A percentile compares a stretch with the other conserved stretches of the same genome.
Conservation (phyloP, 2,329 filamentous ascomycete species). For the Cladophialophora yegresii region DNA sequence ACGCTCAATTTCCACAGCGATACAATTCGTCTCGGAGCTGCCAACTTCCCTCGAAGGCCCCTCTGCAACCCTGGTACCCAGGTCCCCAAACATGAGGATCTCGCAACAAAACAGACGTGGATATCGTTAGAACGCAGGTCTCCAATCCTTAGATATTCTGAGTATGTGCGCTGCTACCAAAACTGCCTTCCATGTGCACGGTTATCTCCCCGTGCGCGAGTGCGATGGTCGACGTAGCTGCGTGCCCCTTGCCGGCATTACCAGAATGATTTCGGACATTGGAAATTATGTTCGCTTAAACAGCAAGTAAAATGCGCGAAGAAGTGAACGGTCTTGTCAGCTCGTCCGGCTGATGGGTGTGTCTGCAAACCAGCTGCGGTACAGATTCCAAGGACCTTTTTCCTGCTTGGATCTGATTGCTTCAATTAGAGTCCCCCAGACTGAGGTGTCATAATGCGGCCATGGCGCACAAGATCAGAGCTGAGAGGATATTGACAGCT, state of each 20-base stretch:
- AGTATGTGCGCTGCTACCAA: slow-evolving; percentile 5
- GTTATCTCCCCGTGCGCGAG: neutral
- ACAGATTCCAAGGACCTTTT: slow-evolving; percentile 11
- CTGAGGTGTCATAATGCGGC: slow-evolving; percentile 13
- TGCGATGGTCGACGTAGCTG: slow-evolving; percentile 11
- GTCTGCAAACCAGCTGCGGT: slow-evolving; percentile 30
- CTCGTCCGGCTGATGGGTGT: slow-evolving; percentile 12
- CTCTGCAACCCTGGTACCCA: neutral
- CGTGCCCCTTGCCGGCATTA: slow-evolving; percentile 23
- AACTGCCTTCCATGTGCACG: slow-evolving; percentile 5
- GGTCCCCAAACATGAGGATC: slow-evolving; percentile 9
- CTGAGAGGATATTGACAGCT: slow-evolving; percentile 15
- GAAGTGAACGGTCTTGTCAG: slow-evolving; percentile 19
- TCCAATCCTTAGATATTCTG: slow-evolving; percentile 20
- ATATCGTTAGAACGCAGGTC: slow-evolving; percentile 25
- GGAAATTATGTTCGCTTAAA: slow-evolving; percentile 10
- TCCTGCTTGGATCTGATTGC: slow-evolving; percentile 9
- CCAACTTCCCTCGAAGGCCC: neutral
- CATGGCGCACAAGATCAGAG: slow-evolving; percentile 17
- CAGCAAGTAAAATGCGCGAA: slow-evolving; percentile 6
- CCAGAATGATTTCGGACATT: slow-evolving; percentile 26
- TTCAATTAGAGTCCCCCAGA: neutral
- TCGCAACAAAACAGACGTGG: slow-evolving; percentile 23
- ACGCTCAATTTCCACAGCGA: neutral
- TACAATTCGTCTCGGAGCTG: neutral